Conservation (phyloP, 257 asterid species). For the Nicotiana paniculata region DNA sequence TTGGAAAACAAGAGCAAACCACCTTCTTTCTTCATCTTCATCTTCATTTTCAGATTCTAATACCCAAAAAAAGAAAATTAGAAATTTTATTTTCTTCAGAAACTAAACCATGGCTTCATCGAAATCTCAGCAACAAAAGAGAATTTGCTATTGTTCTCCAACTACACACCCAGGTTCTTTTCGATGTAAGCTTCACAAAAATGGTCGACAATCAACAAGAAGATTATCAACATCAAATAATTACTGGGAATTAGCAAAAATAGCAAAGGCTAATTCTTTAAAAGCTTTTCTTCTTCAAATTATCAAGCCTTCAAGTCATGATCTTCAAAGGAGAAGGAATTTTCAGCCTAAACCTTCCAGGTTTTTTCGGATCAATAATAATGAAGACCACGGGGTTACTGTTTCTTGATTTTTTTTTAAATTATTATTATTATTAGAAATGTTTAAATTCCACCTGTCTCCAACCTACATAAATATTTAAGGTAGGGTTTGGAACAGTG, state of each 20-base stretch:
- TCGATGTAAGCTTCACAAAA: constrained; percentile 8
- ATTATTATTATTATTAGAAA: neutral
- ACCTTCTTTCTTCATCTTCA: neutral
- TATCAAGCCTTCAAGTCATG: constrained; percentile 14
- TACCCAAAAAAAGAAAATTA: neutral
- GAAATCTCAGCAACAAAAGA: neutral
- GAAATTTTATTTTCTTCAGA: neutral
- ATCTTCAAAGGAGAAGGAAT: constrained; percentile 12
- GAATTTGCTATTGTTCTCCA: constrained; percentile 10
- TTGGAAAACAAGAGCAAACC: neutral
- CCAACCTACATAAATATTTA: too few species aligned
- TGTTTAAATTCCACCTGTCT: neutral
- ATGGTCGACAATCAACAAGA: neutral
- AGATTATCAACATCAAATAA: neutral
- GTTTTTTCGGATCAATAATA: constrained; percentile 1
- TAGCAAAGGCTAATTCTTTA: constrained; percentile 7
- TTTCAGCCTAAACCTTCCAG: constrained; percentile 11
- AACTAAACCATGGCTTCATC: constrained; percentile 9
- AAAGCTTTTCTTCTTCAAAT: constrained; percentile 9
- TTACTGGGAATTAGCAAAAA: constrained; percentile 10
- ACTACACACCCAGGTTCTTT: constrained; percentile 12
- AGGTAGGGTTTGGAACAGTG: neutral
- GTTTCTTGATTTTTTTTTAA: neutral
- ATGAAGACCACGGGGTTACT: neutral
- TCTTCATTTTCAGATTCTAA: neutral